A percentile compares a stretch with the other conserved stretches of the same genome.
Conservation (phyloP, 2,329 filamentous ascomycete species). For the Thielaviopsis ethacetica region DNA sequence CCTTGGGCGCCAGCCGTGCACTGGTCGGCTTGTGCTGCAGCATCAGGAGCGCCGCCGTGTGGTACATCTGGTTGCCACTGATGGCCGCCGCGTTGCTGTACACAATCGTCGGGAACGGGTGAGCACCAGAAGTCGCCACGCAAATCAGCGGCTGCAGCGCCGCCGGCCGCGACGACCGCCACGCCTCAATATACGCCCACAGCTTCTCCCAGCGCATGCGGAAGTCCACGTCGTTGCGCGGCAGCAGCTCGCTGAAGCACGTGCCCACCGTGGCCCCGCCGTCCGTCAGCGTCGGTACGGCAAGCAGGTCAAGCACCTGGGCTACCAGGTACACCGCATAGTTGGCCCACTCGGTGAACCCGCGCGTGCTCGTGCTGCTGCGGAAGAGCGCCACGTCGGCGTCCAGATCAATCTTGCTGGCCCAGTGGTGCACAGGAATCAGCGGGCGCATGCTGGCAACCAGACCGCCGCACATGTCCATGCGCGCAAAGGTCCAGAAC, state of each 20-base stretch:
- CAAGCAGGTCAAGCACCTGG: constrained; percentile 25
- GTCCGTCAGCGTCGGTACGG: constrained; percentile 13
- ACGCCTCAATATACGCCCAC: constrained; percentile 24
- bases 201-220: constrained; percentile 22
- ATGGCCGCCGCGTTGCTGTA: constrained; percentile 35
- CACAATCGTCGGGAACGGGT: constrained; percentile 31
- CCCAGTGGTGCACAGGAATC: constrained; percentile 31
- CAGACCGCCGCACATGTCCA: constrained; percentile 37
- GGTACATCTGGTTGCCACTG: constrained; percentile 37
- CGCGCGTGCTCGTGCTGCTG: constrained; percentile 14
- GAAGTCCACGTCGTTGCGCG: constrained; percentile 16
- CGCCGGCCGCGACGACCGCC: constrained; percentile 23
- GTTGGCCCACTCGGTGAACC: constrained; percentile 33
- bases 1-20: constrained; percentile 24
- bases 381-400: constrained; percentile 22
- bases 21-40: constrained; percentile 28
- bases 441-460: constrained; percentile 34
- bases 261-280: constrained; percentile 7
- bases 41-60: constrained; percentile 34
- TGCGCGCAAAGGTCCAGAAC: constrained; percentile 38
- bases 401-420: constrained; percentile 19
- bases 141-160: constrained; percentile 22
- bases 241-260: constrained; percentile 6
- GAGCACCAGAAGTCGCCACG: constrained; percentile 25
- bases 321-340: constrained; percentile 32